Base-by-base conservation (phyloP, 176 grass and related monocot genomes). In the Oryza longistaminata region DNA sequence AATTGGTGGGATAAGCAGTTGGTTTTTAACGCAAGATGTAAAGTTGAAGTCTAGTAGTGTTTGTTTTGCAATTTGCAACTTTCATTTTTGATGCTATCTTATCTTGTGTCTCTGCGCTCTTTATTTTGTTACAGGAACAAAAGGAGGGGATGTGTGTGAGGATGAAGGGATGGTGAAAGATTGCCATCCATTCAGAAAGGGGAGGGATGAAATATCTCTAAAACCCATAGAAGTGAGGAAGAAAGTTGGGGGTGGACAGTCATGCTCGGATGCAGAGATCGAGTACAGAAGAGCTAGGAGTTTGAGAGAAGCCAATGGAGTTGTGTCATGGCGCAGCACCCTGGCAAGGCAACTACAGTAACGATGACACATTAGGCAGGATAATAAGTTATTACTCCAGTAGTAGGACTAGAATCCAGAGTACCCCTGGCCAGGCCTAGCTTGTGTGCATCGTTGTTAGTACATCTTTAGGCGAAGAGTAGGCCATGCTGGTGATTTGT, bases 211-310 rank as follows among this genome's bases (percentile, higher is more conserved):
- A 81, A 93, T 83, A 89, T 83, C 66, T 73, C 84, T 85, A 33
- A 94, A 90, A 78, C 84, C 74, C 35, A 88, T 86, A 83, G 91
- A 92, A 61, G 74, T 82, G 0, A 91, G 89, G 87, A 98, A 87
- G 86, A 93, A 91, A 89, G 78, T 64, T 72, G 80, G 46, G 24
- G 87, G 85, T 22, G 82, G 90, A 6, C 83, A 96, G 70, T 90
- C 93, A 9, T 96, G 92, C 81, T 99, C 96, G 72, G 96, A 99
- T 80, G 96, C 93, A 37, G 96, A 99, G 66, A 88, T 99, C 4
- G 96, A 99, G 65, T 99, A 90, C 81, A 92, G 93, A 85, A 90
- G 96, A 74, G 90, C 93, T 31, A 99, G 93, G 94, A 99, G 96
- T 75, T 85, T 99, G 86, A 94, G 96, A 92, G 96, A 99, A 91